Evolutionary conservation across 495 filamentous ascomycete species (phyloP), one percentile per base, ranked within the genome.

Genomic region (Clavariopsis aquatica): DNA sequence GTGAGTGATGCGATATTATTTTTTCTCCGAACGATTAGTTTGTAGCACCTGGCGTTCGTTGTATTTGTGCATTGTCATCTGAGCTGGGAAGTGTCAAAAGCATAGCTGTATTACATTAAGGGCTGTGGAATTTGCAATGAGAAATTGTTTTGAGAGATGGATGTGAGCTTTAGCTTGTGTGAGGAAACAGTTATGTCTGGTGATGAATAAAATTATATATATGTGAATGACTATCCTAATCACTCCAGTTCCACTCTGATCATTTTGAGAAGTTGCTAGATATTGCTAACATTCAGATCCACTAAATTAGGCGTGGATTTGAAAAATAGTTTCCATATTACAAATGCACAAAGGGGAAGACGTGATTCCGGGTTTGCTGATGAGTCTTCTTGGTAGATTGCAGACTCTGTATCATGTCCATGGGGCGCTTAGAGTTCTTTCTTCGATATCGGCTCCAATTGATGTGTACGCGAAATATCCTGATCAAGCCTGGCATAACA

Each of bases 401-500:
- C 8, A 13, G 1, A 19, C 60, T 65, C 49, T n/a, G n/a, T n/a
- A n/a, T n/a, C n/a, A n/a, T n/a, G n/a, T n/a, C n/a, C n/a, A n/a
- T n/a, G n/a, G n/a, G n/a, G n/a, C n/a, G n/a, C n/a, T n/a, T n/a
- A 65, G 4, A 65, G 55, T 15, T 59, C 56, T 51, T 61, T 66
- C 57, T 66, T 66, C 10, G 31, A 56, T 24, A 60, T 20, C 15
- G 56, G 56, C 62, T 66, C 52, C 1, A 66, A 10, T 0, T 54
- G 54, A 52, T 53, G 61, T 19, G 24, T 43, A 22, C 49, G 41
- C 9, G 26, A 22, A 24, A 70, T 9, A 22, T 66, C 49, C 36
- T 36, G 29, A 64, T 69, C 62, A 6, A 86, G 66, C 43, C 84
- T 71, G 29, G 62, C 66, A 51, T 78, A 78, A 79, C 84, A 84